A percentile compares a stretch with the other conserved stretches of the same genome.
These are phyloP conservation scores for Aspergillus ustus DNA, from an alignment of 2,329 filamentous ascomycete genomes.

Conservation along the genomic window DNA sequence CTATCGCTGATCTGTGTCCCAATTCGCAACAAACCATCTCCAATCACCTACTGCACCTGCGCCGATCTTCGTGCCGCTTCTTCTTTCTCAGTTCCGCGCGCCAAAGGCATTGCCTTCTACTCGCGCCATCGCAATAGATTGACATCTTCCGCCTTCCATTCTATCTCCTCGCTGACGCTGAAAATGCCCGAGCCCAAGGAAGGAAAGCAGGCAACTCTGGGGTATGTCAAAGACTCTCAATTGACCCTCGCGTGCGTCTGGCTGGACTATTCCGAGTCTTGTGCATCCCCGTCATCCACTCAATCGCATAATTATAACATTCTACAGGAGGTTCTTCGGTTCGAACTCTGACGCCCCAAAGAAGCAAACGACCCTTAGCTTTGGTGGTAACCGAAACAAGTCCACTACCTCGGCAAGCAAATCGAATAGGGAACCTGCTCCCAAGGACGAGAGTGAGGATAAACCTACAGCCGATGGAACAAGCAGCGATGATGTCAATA, in stretches of 20 bases:
- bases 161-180: neutral
- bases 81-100: neutral
- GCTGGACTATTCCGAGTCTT: neutral
- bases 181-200: constrained; percentile 27
- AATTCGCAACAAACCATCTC: constrained; percentile 7
- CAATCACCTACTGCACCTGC: neutral
- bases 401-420: constrained; percentile 33
- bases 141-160: neutral
- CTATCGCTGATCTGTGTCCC: constrained; percentile 14
- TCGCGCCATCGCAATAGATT: neutral
- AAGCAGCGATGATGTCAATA: constrained; percentile 19
- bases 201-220: constrained; percentile 77
- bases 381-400: constrained; percentile 62
- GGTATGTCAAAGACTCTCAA: constrained; percentile 81
- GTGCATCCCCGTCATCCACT: neutral
- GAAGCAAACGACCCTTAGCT: constrained; percentile 80
- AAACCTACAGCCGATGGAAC: constrained; percentile 16
- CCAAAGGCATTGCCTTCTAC: neutral
- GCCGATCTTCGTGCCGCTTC: neutral
- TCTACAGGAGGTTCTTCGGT: constrained; percentile 82
- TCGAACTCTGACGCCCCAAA: constrained; percentile 65
- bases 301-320: constrained; percentile 8
- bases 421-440: constrained; percentile 30
- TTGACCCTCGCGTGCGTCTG: constrained; percentile 71
- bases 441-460: neutral